Percentiles rank a stretch among this genome's conserved stretches.
Conservation (phyloP, 306 rosid species). For the Vicia villosa region DNA sequence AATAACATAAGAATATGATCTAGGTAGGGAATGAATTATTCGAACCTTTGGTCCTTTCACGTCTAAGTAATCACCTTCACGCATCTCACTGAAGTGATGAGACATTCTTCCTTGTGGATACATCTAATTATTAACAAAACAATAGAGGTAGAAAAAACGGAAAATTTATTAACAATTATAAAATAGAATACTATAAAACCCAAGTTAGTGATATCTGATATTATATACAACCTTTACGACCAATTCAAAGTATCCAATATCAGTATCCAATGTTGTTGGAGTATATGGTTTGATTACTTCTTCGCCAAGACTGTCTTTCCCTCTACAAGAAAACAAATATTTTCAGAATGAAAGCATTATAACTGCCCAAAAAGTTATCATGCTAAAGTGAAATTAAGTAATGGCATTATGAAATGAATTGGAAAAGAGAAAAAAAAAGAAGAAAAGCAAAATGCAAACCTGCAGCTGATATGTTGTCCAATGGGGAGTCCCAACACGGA, state of each 20-base stretch:
- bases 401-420: conserved; percentile 2
- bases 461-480: conserved; percentile 91
- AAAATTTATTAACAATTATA: background rate
- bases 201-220: background rate
- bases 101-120: conserved; percentile 99
- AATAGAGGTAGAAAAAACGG: background rate
- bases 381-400: background rate
- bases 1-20: background rate
- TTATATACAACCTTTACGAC: conserved; percentile 65
- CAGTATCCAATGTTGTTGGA: conserved; percentile 87
- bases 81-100: conserved; percentile 81
- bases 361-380: background rate
- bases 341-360: conserved; percentile 1
- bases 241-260: conserved; percentile 81
- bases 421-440: conserved; percentile 18
- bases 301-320: conserved; percentile 74
- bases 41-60: conserved; percentile 91
- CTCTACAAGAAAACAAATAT: conserved; percentile 49
- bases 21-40: background rate
- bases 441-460: conserved; percentile 45
- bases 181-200: conserved; percentile 14
- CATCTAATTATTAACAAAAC: conserved; percentile 53
- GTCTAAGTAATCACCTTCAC: conserved; percentile 65
- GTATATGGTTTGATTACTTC: conserved; percentile 83
- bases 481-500: conserved; percentile 86